Evolutionary conservation across 176 grass and related monocot genomes (phyloP).

Genomic region (Triticum dicoccoides): DNA sequence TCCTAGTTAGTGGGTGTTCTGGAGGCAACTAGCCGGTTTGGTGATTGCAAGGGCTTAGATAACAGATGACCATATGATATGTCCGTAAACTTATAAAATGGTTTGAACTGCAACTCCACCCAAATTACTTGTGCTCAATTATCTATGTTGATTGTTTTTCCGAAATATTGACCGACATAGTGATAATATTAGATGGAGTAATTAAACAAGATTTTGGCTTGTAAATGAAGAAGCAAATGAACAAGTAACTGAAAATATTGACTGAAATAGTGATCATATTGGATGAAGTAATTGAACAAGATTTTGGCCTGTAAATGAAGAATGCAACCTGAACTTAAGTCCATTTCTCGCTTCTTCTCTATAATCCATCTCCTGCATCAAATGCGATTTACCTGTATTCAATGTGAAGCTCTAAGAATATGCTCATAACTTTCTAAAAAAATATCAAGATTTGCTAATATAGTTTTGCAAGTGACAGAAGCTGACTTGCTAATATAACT

Average conservation of each 20-base stretch:
- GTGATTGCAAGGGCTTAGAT: background rate
- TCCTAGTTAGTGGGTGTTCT: background rate
- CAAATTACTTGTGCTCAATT: too few species aligned
- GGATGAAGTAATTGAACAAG: background rate
- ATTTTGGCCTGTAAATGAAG: conserved; percentile 19
- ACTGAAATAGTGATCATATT: conserved; percentile 17
- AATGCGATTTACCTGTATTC: conserved; percentile 99
- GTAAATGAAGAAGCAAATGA: conserved; percentile 9
- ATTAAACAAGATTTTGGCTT: conserved; percentile 10
- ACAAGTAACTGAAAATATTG: background rate
- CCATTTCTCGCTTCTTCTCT: conserved; percentile 95
- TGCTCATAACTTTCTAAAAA: conserved; percentile 28
- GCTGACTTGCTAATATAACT: background rate
- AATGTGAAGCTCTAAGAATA: conserved; percentile 91
- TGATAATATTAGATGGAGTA: conserved; percentile 8
- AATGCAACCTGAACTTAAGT: conserved; percentile 80
- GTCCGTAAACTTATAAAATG: background rate
- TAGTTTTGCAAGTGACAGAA: background rate
- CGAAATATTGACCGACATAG: background rate
- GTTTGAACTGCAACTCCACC: background rate
- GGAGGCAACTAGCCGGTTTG: background rate
- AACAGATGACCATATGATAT: background rate
- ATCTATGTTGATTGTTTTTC: background rate
- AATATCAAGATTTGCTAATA: background rate
- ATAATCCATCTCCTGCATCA: conserved; percentile 99